Conservation (phyloP, 2,329 filamentous ascomycete genomes). For the Epichloe scottii region DNA sequence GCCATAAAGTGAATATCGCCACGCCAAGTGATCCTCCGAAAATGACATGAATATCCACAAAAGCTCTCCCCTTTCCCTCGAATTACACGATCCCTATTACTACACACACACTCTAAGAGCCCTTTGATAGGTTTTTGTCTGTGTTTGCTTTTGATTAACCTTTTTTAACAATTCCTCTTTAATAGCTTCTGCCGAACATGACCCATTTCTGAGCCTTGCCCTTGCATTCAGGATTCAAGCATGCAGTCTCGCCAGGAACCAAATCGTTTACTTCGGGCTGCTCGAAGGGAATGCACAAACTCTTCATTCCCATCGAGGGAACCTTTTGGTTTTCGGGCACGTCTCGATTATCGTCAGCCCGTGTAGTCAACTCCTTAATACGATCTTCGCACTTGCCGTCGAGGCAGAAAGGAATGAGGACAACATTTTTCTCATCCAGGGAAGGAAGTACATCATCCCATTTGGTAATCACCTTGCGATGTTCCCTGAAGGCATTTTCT, state of each 20-base stretch:
- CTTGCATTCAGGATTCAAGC: conserved; percentile 77
- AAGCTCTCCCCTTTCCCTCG: neutral
- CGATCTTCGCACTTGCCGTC: conserved; percentile 76
- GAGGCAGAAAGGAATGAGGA: conserved; percentile 83
- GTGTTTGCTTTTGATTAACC: neutral
- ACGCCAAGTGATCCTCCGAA: neutral
- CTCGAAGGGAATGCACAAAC: conserved; percentile 61
- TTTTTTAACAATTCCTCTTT: conserved; percentile 11
- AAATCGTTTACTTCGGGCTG: conserved; percentile 61
- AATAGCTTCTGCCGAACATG: conserved; percentile 76
- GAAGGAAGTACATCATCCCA: conserved; percentile 89
- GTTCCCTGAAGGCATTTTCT: conserved; percentile 62
- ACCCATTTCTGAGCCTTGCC: conserved; percentile 71
- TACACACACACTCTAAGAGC: conserved; percentile 4
- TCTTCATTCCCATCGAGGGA: conserved; percentile 55
- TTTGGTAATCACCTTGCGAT: conserved; percentile 68
- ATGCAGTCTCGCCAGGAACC: conserved; percentile 73
- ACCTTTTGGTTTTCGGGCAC: conserved; percentile 40
- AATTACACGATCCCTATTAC: neutral
- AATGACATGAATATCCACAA: neutral
- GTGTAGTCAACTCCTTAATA: conserved; percentile 85
- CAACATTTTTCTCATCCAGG: conserved; percentile 83
- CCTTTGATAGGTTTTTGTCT: neutral
- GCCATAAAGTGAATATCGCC: neutral
- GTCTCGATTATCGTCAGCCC: conserved; percentile 49